Base-by-base conservation (phyloP, 2,329 filamentous ascomycete genomes). In the Claviceps spartinae region DNA sequence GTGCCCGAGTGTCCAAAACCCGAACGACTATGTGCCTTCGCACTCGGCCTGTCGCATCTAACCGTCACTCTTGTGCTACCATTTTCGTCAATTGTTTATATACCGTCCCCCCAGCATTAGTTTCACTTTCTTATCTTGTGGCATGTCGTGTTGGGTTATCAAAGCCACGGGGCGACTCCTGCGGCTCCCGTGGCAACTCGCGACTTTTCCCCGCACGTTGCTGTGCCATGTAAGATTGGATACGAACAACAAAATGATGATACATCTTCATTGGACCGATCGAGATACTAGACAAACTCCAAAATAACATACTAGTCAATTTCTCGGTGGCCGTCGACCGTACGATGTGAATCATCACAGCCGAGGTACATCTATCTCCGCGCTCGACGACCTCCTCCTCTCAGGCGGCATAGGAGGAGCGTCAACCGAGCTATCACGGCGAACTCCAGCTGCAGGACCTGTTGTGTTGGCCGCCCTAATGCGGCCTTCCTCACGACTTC, bases 401-500 rank as follows among this genome's bases (percentile, higher is more conserved):
- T 69, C 66, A 3, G 65, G 60, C 26, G 66, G 50, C 47, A 62
- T 58, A 36, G 61, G 60, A 5, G 57, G 56, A 22, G 56, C 56
- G 13, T 62, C 59, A 26, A 59, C 56, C 5, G 61, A 60, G 53
- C 61, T 61, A 26, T 67, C 66, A 20, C 65, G 60, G 9, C 65
- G 62, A 20, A 68, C 59, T n/a, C 56, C 52, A 4, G 55, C 57
- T 5, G 63, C 57, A 16, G 64, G 60, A 3, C 60, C 67, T 3
- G 66, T 62, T 30, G 56, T 68, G 49, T 67, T 68, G 42, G 67
- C 65, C 1, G 67, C 67, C 53, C 68, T 59, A 38, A 67, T 62
- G 20, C 69, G 66, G 1, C 67, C 71, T 58, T 76, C 73, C 55
- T 76, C 72, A 9, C 74, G 65, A 54, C 72, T 72, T 55, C 72